Percentiles rank a stretch among this genome's conserved stretches.
Conservation (phyloP, 225 moss, liverwort and hornwort species). For the Asterella californica region DNA sequence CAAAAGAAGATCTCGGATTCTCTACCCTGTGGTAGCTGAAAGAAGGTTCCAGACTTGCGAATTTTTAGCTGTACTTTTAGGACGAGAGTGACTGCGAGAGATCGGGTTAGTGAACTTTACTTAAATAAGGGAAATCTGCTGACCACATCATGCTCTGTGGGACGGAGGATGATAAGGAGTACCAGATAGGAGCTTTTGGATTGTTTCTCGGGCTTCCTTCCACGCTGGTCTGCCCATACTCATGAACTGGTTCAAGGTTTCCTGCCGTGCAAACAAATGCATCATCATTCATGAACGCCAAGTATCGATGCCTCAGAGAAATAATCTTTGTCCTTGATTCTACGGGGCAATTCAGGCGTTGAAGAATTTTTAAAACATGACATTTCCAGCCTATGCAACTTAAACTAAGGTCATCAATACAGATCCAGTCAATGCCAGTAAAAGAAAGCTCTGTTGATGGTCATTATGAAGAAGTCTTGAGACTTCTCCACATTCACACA, state of each 20-base stretch:
- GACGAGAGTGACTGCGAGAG: neutral
- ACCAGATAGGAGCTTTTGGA: slow-evolving; percentile 86
- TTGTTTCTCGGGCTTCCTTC: slow-evolving; percentile 78
- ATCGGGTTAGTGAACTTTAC: neutral
- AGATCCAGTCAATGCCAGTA: neutral
- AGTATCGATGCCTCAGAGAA: neutral
- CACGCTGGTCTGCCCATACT: slow-evolving; percentile 85
- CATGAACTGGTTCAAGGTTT: slow-evolving; percentile 85
- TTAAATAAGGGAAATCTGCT: neutral
- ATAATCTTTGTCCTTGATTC: neutral
- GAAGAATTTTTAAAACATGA: neutral
- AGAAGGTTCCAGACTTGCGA: neutral
- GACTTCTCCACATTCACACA: neutral
- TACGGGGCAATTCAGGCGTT: neutral
- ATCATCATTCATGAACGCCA: too few species aligned
- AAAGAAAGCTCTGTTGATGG: neutral
- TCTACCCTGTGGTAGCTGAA: neutral
- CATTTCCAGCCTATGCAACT: neutral
- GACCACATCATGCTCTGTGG: neutral
- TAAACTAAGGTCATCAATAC: neutral
- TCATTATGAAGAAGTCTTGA: neutral
- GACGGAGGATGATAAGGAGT: neutral
- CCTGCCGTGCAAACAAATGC: slow-evolving; percentile 36
- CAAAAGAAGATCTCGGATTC: neutral
- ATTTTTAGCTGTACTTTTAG: neutral